Conservation (phyloP, 257 asterid species). For the Henckelia pumila region DNA sequence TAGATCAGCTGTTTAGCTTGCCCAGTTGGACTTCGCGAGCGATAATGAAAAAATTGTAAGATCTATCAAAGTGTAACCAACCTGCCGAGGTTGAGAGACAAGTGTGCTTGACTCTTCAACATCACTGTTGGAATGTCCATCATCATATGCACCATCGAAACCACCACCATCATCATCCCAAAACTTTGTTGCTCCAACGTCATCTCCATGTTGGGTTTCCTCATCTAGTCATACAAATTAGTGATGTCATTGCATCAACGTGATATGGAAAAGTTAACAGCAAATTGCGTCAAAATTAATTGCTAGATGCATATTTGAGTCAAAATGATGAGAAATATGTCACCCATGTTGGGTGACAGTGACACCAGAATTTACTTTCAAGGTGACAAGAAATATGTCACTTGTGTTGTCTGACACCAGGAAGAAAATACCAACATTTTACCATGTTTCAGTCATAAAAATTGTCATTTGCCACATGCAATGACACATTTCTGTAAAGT, state of each 20-base stretch:
- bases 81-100: constrained; percentile 98
- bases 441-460: neutral
- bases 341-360: neutral
- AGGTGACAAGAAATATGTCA: too few species aligned
- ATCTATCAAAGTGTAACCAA: constrained; percentile 29
- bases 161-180: constrained; percentile 71
- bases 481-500: constrained; percentile 2
- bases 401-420: too few species aligned
- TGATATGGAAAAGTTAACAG: neutral
- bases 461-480: neutral
- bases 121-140: constrained; percentile 54
- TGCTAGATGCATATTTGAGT: constrained; percentile 1
- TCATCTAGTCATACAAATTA: constrained; percentile 44
- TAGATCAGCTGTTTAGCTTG: constrained; percentile 5
- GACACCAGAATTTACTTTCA: neutral
- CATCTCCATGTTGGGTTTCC: constrained; percentile 47
- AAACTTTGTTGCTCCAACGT: constrained; percentile 50
- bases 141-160: constrained; percentile 55
- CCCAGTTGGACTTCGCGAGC: neutral
- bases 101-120: constrained; percentile 59
- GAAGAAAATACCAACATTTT: neutral
- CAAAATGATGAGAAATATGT: neutral
- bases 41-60: neutral
- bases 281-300: constrained; percentile 1
- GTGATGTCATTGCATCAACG: constrained; percentile 17